Conservation (phyloP, 305 asterid species). For the Fraxinus angustifolia region DNA sequence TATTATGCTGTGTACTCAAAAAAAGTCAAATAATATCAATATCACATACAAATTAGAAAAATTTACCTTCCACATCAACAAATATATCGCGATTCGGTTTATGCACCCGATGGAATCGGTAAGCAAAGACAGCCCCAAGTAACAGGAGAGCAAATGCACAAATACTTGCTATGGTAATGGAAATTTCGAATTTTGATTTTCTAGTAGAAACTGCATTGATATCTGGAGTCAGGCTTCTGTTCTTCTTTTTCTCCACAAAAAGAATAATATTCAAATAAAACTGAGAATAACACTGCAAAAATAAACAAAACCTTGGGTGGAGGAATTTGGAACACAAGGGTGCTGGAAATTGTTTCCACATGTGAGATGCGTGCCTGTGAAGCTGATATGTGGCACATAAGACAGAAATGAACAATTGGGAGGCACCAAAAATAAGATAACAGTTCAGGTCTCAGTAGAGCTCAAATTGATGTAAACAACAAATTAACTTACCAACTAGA, state of each 20-base stretch:
- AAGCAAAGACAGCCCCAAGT: slow-evolving; percentile 51
- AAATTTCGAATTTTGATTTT: slow-evolving; percentile 51
- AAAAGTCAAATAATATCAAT: neutral
- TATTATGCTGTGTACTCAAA: neutral
- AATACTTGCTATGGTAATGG: slow-evolving; percentile 51
- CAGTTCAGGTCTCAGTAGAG: neutral
- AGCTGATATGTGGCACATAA: slow-evolving; percentile 40
- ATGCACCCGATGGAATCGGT: slow-evolving; percentile 34
- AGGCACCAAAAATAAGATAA: neutral
- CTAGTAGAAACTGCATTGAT: slow-evolving; percentile 46
- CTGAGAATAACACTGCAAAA: neutral
- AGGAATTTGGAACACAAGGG: slow-evolving; percentile 67
- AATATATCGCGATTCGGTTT: slow-evolving; percentile 42
- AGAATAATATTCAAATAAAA: neutral
- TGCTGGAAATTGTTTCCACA: slow-evolving; percentile 60
- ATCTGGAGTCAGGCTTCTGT: slow-evolving; percentile 6
- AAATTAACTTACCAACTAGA: neutral
- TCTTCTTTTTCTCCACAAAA: neutral
- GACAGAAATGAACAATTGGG: slow-evolving; percentile 11
- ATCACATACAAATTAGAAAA: neutral
- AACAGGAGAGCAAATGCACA: slow-evolving; percentile 57
- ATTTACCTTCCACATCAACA: slow-evolving; percentile 66
- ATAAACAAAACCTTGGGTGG: slow-evolving; percentile 46
- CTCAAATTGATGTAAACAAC: neutral
- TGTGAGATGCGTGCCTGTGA: slow-evolving; percentile 59